Base-by-base conservation (phyloP, 2,329 filamentous ascomycete species). In the Colletotrichum endophyticum region DNA sequence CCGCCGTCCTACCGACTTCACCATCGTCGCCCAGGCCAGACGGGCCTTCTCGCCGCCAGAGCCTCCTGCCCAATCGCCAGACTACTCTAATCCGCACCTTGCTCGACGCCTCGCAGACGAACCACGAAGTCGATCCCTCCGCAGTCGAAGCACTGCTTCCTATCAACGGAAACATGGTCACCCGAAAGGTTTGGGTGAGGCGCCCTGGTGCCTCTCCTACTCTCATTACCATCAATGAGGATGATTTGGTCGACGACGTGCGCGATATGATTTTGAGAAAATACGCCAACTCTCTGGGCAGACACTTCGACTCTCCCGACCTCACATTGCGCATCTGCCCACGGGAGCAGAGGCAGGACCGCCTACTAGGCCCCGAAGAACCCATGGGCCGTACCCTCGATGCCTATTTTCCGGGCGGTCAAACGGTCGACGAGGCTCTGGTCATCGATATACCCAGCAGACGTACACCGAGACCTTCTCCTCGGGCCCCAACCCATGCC, bases 161-260 rank as follows among this genome's bases (percentile, higher is more conserved):
- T 59, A 85, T 88, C 71, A 86, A 85, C 81, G 83, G 83, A 77
- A 87, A 83, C 76, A 93, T 93, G 91, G 86, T 91, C 79, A 92
- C 90, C 74, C 91, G 95, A 83, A 98, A 98, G 89, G 93, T 99
- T 81, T 99, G 97, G 97, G 96, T 99, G 83, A 97, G 94, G 88
- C 91, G 96, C 81, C 94, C 95, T 25, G 91, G 94, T 79, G 95
- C 93, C 75, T 98, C 96, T 73, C 93, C 96, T 53, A 99, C 97
- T 16, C 89, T 97, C 81, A 94, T 99, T 72, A 92, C 94, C 77
- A 94, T 98, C 81, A 90, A 92, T 80, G 95, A 98, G 81, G 95
- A 98, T 81, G 96, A 98, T 82, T 87, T 99, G 80, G 96, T 99
- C 73, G 97, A 99, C 84, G 96, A 98, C 85, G 94, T 98, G 77